Base-by-base conservation (phyloP, 2,329 filamentous ascomycete genomes). In the Dichotomopilus funicola region DNA sequence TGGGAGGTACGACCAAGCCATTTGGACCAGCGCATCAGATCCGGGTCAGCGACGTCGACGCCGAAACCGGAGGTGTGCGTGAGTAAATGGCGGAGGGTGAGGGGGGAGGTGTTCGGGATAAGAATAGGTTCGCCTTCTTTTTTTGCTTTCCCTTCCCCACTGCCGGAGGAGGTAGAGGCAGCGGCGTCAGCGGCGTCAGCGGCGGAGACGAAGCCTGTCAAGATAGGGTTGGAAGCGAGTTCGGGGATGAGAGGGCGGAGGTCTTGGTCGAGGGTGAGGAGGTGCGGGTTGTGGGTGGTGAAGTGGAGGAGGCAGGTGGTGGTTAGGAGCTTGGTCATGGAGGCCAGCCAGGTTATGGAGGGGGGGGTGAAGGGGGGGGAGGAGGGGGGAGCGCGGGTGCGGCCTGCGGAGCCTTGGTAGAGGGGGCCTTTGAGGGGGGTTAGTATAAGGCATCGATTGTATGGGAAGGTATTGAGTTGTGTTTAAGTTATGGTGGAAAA, bases 31-130 rank as follows among this genome's bases (percentile, higher is more conserved):
- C 67, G 68, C 0, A 60, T 53, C 1, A 76, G 63, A 5, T 71
- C 67, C 0, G 74, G 70, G 49, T 77, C 70, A 12, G 66, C 64
- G 12, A 68, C 42, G 46, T 77, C 76, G 61, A 78, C 77, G 1
- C 67, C 70, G 0, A 79, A 56, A 2, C 79, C 79, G 5, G 71
- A 66, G 0, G 77, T 75, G 63, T 82, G 79, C 0, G 74, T 76
- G 3, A 82, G 70, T 0, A 82, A 69, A 27, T 69, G 68, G 68
- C 70, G 67, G 31, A 76, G 62, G 0, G 72, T 74, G 51, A 78
- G 70, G 11, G 71, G 66, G 11, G 54, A 61, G 2, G 58, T 62
- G 57, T 74, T 73, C 6, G 69, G 64, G 49, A 71, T 67, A 5
- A 75, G 66, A 5, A 72, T 65, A 0, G 75, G 73, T 36, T 65